Base-by-base conservation (phyloP, 495 filamentous ascomycete species). In the Lophium mytilinum region DNA sequence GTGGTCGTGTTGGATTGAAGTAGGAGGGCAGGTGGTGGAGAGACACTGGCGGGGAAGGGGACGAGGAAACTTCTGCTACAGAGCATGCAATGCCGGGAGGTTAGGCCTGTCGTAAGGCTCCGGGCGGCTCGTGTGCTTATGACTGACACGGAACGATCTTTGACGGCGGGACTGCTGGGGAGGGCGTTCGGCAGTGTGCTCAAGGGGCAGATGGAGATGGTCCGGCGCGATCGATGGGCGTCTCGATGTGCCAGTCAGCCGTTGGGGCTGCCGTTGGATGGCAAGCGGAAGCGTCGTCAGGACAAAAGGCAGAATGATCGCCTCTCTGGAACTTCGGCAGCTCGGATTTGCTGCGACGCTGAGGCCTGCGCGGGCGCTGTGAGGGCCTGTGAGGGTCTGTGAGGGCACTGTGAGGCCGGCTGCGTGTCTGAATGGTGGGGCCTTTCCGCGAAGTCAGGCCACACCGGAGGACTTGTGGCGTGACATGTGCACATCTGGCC, bases 391-490 rank as follows among this genome's bases (percentile, higher is more conserved):
- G 15, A 24, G 9, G 15, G n/a, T n/a, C n/a, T n/a, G n/a, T n/a
- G n/a, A n/a, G n/a, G n/a, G n/a, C n/a, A n/a, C n/a, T n/a, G n/a
- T n/a, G n/a, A n/a, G n/a, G n/a, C n/a, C n/a, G n/a, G n/a, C n/a
- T n/a, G n/a, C n/a, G n/a, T n/a, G n/a, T n/a, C n/a, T n/a, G n/a
- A n/a, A n/a, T n/a, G n/a, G n/a, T n/a, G n/a, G n/a, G n/a, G n/a
- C n/a, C n/a, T n/a, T n/a, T n/a, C n/a, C n/a, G n/a, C n/a, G n/a
- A 47, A 24, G 41, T 61, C 58, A 61, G 58, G 19, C 58, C 58
- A 61, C 52, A 7, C 50, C 36, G 33, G 21, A 17, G 33, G 53
- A 21, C 21, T 24, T 48, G 17, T 61, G 58, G 58, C 53, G 52
- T 61, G 58, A 61, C 33, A 42, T 30, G 2, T 30, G 24, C 24